Base-by-base conservation (phyloP, 139 green algal species). In the Astrephomene gubernaculifera region DNA sequence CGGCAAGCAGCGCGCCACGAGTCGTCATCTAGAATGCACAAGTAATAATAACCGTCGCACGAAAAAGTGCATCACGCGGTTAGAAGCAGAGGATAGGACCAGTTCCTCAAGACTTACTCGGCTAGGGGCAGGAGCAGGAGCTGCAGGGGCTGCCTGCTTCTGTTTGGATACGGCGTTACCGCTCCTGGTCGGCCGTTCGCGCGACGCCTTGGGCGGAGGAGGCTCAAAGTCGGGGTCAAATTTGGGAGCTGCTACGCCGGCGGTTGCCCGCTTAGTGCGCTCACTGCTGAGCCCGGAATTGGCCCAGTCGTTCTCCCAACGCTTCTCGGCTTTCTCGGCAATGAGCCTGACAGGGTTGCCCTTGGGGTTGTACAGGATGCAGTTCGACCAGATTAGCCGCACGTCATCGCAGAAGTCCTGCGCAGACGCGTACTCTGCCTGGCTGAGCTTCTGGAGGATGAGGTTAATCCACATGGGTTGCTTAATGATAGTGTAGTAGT, bases 341-440 rank as follows among this genome's bases (percentile, higher is more conserved):
- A 86, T 80, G 21, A 68, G 4, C 24, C 82, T 64, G 27, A 87
- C 82, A n/a, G 67, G 41, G 44, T 80, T 72, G 35, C 60, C 71
- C 10, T 35, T 24, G 0, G 54, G 68, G 68, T 92, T 92, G 86
- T 92, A 92, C 21, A 89, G 78, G 3, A 39, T 33, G 87, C 89
- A 92, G 75, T 92, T 92, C 31, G 71, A 44, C 68, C 88, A 91
- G 41, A 89, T 86, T 7, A 91, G 76, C 7, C 74, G 68, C 44
- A 92, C 71, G 83, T 92, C 89, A 43, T 90, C 82, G 35, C 29
- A 67, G 73, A 92, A 92, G 19, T 89, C 86, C 31, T 81, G 41
- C 21, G 86, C 38, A 2, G 29, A 41, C 1, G 24, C 17, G 53
- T 86, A 86, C 33, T 86, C 39, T 4, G n/a, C 53, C 14, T 1